These are phyloP conservation scores for Metarhizium brunneum DNA, from an alignment of 2,329 filamentous ascomycete genomes.

Conservation along the genomic window DNA sequence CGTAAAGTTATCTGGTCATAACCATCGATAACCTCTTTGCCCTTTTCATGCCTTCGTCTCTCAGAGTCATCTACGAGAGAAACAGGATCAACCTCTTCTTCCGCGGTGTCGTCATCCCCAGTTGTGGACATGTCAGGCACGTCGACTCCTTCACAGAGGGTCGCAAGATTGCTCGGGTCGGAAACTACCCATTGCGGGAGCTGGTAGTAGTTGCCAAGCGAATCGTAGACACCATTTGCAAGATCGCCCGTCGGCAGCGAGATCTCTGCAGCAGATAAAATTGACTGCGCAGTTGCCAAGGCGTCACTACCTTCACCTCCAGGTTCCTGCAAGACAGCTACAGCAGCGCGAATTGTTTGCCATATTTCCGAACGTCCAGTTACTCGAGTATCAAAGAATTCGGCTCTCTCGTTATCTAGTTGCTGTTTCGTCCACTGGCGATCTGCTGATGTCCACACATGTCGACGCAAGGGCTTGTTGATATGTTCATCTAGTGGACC, in stretches of 20 bases:
- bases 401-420: slow-evolving; percentile 61
- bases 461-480: slow-evolving; percentile 57
- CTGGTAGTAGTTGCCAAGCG: slow-evolving; percentile 59
- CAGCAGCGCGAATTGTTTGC: slow-evolving; percentile 60
- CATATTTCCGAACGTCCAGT: slow-evolving; percentile 71
- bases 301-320: slow-evolving; percentile 32
- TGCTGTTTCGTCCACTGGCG: slow-evolving; percentile 61
- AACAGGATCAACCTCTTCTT: slow-evolving; percentile 7
- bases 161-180: slow-evolving; percentile 49
- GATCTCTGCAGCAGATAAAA: slow-evolving; percentile 69
- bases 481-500: slow-evolving; percentile 53
- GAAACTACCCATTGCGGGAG: slow-evolving; percentile 60
- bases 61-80: slow-evolving; percentile 23
- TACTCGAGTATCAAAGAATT: slow-evolving; percentile 87
- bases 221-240: slow-evolving; percentile 63
- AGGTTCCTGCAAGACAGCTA: slow-evolving; percentile 57
- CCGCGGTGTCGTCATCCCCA: slow-evolving; percentile 25
- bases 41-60: slow-evolving; percentile 45
- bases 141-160: slow-evolving; percentile 29
- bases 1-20: slow-evolving; percentile 47
- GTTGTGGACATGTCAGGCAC: slow-evolving; percentile 11
- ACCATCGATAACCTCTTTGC: slow-evolving; percentile 44
- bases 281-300: slow-evolving; percentile 64
- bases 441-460: slow-evolving; percentile 55
- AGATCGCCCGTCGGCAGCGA: slow-evolving; percentile 66